These are phyloP conservation scores for Rhizopus arrhizus DNA, from an alignment of 371 early-diverging fungal species.

Conservation along the genomic window DNA sequence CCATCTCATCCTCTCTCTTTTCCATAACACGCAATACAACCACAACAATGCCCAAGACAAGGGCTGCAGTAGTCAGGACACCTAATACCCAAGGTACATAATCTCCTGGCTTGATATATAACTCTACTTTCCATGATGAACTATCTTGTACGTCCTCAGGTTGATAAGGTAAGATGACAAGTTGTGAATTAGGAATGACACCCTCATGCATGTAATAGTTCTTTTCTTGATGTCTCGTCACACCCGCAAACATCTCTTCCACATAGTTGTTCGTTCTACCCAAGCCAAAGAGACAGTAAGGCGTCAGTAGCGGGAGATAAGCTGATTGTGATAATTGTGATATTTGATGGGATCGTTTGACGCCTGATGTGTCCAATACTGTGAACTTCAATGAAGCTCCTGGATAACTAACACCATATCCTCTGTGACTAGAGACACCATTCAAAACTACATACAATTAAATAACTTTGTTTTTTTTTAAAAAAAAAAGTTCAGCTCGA, in stretches of 20 bases:
- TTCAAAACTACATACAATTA: constrained; percentile 57
- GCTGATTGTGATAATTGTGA: constrained; percentile 80
- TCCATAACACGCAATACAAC: constrained; percentile 74
- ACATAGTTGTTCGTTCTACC: constrained; percentile 95
- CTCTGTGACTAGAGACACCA: constrained; percentile 68
- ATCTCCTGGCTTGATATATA: constrained; percentile 84
- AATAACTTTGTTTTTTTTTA: not conserved
- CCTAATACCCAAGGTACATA: constrained; percentile 78
- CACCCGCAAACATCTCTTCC: constrained; percentile 87
- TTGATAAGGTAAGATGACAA: constrained; percentile 87
- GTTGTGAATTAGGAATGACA: constrained; percentile 91
- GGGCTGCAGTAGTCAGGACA: constrained; percentile 64
- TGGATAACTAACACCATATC: constrained; percentile 80
- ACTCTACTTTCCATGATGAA: constrained; percentile 78
- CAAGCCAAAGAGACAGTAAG: constrained; percentile 84
- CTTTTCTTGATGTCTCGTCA: constrained; percentile 64
- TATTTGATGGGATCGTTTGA: constrained; percentile 76
- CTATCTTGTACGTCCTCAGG: constrained; percentile 53
- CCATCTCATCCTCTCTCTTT: constrained; percentile 79
- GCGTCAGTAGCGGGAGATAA: constrained; percentile 78
- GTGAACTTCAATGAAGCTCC: constrained; percentile 87
- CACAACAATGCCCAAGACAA: constrained; percentile 70
- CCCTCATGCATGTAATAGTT: constrained; percentile 71
- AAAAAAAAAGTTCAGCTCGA: not conserved
- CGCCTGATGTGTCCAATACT: constrained; percentile 78